Evolutionary conservation across 1,284 basidiomycete genomes (phyloP), one percentile per base, ranked within the genome.

Genomic region (Pseudozyma pruni): DNA sequence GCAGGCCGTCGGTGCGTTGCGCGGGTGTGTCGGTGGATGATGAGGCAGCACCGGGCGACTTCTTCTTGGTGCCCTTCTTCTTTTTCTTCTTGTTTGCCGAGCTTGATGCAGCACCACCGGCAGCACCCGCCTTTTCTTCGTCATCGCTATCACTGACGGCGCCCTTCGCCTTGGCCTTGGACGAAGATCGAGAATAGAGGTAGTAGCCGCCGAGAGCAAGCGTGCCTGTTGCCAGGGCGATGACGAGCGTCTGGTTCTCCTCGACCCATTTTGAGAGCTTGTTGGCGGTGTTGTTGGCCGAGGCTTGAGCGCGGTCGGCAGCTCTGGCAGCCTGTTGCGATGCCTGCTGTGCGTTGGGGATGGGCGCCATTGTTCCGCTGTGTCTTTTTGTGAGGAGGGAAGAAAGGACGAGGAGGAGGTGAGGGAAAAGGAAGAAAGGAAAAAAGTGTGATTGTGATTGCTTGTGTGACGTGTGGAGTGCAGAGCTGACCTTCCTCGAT

Each of bases 61-160:
- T 71, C 69, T 76, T 76, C 56, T 75, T 79, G 31, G 55, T 51
- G 35, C 62, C 69, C 64, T 80, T 80, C 68, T 79, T 80, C 71
- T 78, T 78, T 49, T 75, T 70, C 46, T 69, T 67, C 39, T 73
- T 63, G 40, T 34, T 54, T 10, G 62, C 54, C 10, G 52, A 55
- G 16, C 46, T 50, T 4, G 61, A 52, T 13, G 50, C 53, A 20
- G 47, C 67, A 32, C 54, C 49, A 33, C 47, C 45, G n/a, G 66
- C 39, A 2, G 71, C 55, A 37, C 59, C 63, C 5, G 58, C 48
- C 61, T 71, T 72, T n/a, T 76, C 71, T 10, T 50, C 61, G 17
- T 66, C 72, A 35, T 58, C 62, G 39, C 61, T 62, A 44, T 57
- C 63, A 41, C 40, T 56, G 20, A 53, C 44, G 16, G 62, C 53